A percentile compares a stretch with the other conserved stretches of the same genome.
Conservation (phyloP, 2,329 filamentous ascomycete genomes). For the Karstenula rhodostoma region DNA sequence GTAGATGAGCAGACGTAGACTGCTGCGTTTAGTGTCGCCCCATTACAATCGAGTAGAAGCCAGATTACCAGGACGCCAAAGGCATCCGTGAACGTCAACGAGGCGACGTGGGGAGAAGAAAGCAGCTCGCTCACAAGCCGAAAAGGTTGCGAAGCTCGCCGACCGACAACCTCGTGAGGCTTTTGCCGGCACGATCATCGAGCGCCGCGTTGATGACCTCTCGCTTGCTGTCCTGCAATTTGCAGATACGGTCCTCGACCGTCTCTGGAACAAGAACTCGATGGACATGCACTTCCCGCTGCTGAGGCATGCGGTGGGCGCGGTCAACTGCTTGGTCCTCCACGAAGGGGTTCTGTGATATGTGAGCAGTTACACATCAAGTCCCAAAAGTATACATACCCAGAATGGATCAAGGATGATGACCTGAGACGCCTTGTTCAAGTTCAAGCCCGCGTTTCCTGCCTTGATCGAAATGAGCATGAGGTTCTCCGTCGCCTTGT, state of each 20-base stretch:
- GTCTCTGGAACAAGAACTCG: constrained; percentile 79
- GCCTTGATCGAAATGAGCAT: constrained; percentile 83
- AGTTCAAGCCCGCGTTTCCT: constrained; percentile 85
- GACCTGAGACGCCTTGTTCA: constrained; percentile 82
- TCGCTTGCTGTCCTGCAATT: constrained; percentile 80
- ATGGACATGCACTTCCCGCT: constrained; percentile 77
- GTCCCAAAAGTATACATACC: neutral
- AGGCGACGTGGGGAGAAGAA: neutral
- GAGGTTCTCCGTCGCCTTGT: constrained; percentile 67
- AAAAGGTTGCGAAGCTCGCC: constrained; percentile 77
- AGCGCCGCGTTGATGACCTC: constrained; percentile 79
- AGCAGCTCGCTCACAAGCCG: constrained; percentile 40
- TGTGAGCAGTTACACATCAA: neutral
- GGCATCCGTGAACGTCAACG: neutral
- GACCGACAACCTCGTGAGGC: constrained; percentile 70
- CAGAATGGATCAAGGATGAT: constrained; percentile 94
- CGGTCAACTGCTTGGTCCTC: constrained; percentile 93
- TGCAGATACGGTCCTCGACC: constrained; percentile 86
- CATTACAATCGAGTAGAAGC: neutral
- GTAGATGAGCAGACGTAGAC: neutral
- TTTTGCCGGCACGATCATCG: constrained; percentile 75
- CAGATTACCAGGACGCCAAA: neutral
- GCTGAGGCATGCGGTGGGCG: constrained; percentile 86
- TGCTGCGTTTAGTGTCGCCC: neutral
- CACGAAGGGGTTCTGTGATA: constrained; percentile 77